Percentiles rank a stretch among this genome's conserved stretches.
These are phyloP conservation scores for Aspergillus sp. DNA, from an alignment of 2,329 filamentous ascomycete species.

Conservation along the genomic window DNA sequence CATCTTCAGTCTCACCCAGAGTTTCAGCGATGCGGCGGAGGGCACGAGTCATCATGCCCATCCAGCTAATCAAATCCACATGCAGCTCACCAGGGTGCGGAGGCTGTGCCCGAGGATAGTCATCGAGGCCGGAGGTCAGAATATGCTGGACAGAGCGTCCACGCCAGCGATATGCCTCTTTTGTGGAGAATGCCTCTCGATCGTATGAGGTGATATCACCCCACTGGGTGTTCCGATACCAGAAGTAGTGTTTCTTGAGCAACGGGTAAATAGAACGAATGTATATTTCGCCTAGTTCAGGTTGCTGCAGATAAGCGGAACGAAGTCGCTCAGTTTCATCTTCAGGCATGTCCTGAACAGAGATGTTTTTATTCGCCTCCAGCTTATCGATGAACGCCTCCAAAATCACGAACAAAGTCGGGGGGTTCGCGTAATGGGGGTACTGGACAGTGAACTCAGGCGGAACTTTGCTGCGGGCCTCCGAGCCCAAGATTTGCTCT, in stretches of 20 bases:
- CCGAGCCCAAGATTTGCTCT: conserved; percentile 88
- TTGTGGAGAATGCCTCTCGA: conserved; percentile 79
- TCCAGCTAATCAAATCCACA: conserved; percentile 91
- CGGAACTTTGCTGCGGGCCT: conserved; percentile 93
- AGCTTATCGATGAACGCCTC: conserved; percentile 81
- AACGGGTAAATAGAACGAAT: conserved; percentile 79
- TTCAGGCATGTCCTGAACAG: conserved; percentile 20
- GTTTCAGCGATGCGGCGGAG: conserved; percentile 74
- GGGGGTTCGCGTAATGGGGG: conserved; percentile 95
- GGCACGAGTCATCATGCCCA: conserved; percentile 92
- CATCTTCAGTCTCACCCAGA: conserved; percentile 75
- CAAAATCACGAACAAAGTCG: conserved; percentile 86
- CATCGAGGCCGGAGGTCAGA: conserved; percentile 89
- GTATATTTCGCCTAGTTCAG: conserved; percentile 66
- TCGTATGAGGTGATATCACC: conserved; percentile 92
- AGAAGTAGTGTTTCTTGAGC: conserved; percentile 83
- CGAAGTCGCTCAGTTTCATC: conserved; percentile 49
- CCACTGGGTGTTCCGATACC: conserved; percentile 89
- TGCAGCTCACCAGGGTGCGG: conserved; percentile 95
- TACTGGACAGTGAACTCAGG: conserved; percentile 92
- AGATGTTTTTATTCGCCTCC: conserved; percentile 42
- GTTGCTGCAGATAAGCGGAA: conserved; percentile 65
- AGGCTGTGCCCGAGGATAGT: conserved; percentile 90
- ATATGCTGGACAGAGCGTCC: conserved; percentile 84
- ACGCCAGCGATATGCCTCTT: conserved; percentile 92